Base-by-base conservation (phyloP, 495 filamentous ascomycete species). In the Neurospora sp. region DNA sequence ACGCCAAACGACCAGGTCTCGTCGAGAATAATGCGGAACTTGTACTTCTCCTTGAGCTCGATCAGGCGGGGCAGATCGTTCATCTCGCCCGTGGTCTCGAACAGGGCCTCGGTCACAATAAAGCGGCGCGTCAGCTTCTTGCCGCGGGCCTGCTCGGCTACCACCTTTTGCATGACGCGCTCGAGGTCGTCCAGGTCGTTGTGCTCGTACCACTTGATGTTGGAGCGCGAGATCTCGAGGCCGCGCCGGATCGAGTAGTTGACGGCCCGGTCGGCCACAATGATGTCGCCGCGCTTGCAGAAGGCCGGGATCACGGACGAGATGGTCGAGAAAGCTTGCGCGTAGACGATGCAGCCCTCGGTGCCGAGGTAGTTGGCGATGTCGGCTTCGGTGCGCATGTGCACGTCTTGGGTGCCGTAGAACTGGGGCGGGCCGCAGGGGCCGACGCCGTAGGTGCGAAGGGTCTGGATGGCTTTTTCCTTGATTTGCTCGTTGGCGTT, bases 401-500 rank as follows among this genome's bases (percentile, higher is more conserved):
- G 96, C 22, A 99, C 94, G 83, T 99, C 96, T 79, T 99, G 96
- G 35, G 93, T 98, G 70, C 94, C 96, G 84, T 99, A 99, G 84
- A 99, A 99, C 42, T 95, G 93, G 16, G 96, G 95, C 3, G 96
- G 96, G 41, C 94, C 94, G 82, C 96, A 99, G 70, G 96, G 94
- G 27, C 96, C 96, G 42, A 98, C 96, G 53, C 96, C 96, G 77
- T 99, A 98, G 73, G 90, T 95, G 69, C 95, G 92, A 35, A 99
- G 87, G 7, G 94, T 96, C 78, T 94, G 91, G 74, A 98, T 93
- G 0, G 94, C 96, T 79, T 96, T 94, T 71, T 97, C 94, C 79
- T 97, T 98, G 76, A 99, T 88, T 10, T 89, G 87, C 72, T 98
- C 94, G 79, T 97, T 97, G 31, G 88, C 89, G 74, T 94, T 91